phyloP scores from a whole-genome alignment of 805 yeast genomes.

The Sugiyamaella americana region DNA sequence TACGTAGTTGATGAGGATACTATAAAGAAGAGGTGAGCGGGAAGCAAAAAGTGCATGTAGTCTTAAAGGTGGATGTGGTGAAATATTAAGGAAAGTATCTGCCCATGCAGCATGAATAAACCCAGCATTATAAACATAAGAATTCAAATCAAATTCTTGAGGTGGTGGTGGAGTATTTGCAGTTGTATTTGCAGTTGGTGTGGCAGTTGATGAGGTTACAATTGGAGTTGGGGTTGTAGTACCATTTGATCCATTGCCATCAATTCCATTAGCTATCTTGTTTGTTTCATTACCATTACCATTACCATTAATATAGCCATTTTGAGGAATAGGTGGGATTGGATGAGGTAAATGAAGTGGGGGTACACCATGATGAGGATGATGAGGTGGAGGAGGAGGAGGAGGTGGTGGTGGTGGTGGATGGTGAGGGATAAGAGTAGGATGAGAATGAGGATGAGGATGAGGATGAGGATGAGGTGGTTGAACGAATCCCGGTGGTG shows the following conservation, averaged over 20 bases:
- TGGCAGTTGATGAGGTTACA: not conserved
- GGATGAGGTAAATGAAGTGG: not conserved
- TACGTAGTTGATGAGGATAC: slow-evolving; percentile 18
- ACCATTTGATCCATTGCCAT: not conserved
- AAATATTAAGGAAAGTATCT: slow-evolving; percentile 27
- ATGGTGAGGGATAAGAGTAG: not conserved
- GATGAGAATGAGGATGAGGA: slow-evolving; percentile 6
- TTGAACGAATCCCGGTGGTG: slow-evolving; percentile 3
- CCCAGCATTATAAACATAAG: slow-evolving; percentile 29
- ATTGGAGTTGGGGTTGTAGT: not conserved
- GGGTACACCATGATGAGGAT: not conserved
- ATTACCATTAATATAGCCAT: not conserved
- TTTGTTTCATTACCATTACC: not conserved
- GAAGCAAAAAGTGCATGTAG: slow-evolving; percentile 32
- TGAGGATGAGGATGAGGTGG: slow-evolving; percentile 5
- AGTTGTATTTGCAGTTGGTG: not conserved
- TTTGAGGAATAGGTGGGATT: not conserved
- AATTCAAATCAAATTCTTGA: slow-evolving; percentile 10
- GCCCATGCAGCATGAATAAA: slow-evolving; percentile 34
- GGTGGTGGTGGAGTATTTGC: not conserved
- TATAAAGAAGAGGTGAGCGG: slow-evolving; percentile 29
- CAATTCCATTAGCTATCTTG: not conserved
- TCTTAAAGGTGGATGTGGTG: slow-evolving; percentile 25
- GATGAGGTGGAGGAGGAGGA: not conserved
- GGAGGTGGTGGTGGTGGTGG: slow-evolving; percentile 1